These are phyloP conservation scores for Aurantiochytrium sp. DNA, from an alignment of 108 stramenopile species.

Conservation along the genomic window DNA sequence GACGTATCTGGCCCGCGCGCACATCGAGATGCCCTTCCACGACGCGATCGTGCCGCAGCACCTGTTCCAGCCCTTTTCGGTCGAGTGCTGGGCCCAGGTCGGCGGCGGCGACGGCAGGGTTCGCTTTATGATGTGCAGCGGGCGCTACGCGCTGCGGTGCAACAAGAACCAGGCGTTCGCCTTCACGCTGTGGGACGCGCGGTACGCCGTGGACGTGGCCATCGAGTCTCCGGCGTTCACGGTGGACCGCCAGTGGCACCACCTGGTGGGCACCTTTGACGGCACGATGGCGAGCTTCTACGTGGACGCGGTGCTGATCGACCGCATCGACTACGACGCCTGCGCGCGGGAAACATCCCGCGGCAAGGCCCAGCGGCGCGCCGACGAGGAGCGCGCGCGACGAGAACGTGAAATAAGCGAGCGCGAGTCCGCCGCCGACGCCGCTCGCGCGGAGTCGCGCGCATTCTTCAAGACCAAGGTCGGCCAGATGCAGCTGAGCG, in stretches of 20 bases:
- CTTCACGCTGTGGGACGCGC: neutral
- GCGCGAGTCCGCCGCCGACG: conserved; percentile 31
- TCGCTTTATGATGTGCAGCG: neutral
- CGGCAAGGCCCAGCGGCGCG: neutral
- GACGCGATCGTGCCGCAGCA: neutral
- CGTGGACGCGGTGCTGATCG: conserved; percentile 41
- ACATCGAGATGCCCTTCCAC: conserved; percentile 43
- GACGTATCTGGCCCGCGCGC: neutral
- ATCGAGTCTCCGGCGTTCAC: conserved; percentile 34
- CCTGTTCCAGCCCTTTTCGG: conserved; percentile 31
- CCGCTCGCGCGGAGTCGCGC: conserved; percentile 40
- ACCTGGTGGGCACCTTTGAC: conserved; percentile 49
- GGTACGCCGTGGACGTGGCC: conserved; percentile 41
- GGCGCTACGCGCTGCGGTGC: neutral
- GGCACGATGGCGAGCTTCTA: conserved; percentile 42
- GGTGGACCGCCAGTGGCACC: conserved; percentile 39
- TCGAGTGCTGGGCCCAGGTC: conserved; percentile 48
- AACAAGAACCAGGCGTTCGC: neutral
- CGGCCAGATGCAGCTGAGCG: conserved; percentile 35
- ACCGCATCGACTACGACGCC: conserved; percentile 25
- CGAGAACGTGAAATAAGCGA: neutral
- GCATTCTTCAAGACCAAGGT: conserved; percentile 48
- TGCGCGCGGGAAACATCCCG: neutral
- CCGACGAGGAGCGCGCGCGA: neutral
- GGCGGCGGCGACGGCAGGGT: conserved; percentile 21